phyloP scores from a whole-genome alignment of 208 protist species.

The Naegleria fowleri region DNA sequence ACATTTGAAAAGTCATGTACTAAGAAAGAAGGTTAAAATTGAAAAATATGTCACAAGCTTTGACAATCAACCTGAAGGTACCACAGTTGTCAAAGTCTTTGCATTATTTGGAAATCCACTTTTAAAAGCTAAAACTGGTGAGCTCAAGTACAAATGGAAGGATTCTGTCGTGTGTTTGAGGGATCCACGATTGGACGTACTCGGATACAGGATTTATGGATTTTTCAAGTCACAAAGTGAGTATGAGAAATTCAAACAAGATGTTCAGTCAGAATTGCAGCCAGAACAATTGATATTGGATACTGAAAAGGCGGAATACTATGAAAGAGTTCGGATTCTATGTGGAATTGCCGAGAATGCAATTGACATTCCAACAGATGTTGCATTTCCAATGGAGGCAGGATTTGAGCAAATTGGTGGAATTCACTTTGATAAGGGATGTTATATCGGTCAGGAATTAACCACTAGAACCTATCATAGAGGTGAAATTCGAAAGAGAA shows the following conservation, averaged over 20 bases:
- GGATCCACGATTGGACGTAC: not conserved
- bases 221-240: not conserved
- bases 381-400: constrained; percentile 76
- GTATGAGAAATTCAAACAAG: not conserved
- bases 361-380: constrained; percentile 53
- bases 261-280: not conserved
- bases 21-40: not conserved
- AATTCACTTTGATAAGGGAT: constrained; percentile 87
- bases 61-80: not conserved
- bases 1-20: not conserved
- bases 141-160: not conserved
- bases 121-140: not conserved
- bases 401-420: constrained; percentile 80
- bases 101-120: not conserved
- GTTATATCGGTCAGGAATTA: constrained; percentile 91
- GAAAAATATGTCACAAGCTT: not conserved
- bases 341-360: constrained; percentile 71
- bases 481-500: constrained; percentile 81
- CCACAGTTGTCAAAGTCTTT: not conserved
- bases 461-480: constrained; percentile 85
- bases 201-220: not conserved
- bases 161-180: not conserved
- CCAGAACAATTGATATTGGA: not conserved
- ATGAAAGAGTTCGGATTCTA: constrained; percentile 16
- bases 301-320: not conserved